These are phyloP conservation scores for Thielaviopsis euricoi DNA, from an alignment of 2,329 filamentous ascomycete genomes.

Conservation along the genomic window DNA sequence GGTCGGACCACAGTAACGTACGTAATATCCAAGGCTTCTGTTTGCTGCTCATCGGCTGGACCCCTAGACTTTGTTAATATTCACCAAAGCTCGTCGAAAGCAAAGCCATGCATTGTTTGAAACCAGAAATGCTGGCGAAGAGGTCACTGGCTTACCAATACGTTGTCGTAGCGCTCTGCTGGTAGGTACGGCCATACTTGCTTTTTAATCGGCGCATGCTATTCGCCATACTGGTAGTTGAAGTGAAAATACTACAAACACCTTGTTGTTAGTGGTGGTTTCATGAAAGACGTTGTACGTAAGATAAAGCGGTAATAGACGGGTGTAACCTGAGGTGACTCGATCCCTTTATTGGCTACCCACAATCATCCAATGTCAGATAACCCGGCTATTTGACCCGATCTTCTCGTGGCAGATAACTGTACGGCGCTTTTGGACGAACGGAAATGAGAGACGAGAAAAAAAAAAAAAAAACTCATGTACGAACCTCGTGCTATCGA, in stretches of 20 bases:
- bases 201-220: slow-evolving; percentile 18
- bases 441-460: too few species aligned
- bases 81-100: not conserved
- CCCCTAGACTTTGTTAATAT: slow-evolving; percentile 2
- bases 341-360: too few species aligned
- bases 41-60: slow-evolving; percentile 13
- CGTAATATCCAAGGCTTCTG: slow-evolving; percentile 14
- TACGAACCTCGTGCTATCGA: not conserved
- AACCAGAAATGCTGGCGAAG: not conserved
- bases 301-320: too few species aligned
- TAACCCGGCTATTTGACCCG: too few species aligned
- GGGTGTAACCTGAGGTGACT: too few species aligned
- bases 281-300: too few species aligned
- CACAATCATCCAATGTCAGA: too few species aligned
- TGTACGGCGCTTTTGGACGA: too few species aligned
- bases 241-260: slow-evolving; percentile 11
- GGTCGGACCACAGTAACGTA: slow-evolving; percentile 1
- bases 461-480: not conserved
- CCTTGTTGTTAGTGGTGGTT: too few species aligned
- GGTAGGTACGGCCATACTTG: slow-evolving; percentile 17
- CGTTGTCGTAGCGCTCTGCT: slow-evolving; percentile 15
- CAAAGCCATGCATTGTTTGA: not conserved
- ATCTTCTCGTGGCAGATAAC: too few species aligned
- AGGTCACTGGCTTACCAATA: slow-evolving; percentile 14
- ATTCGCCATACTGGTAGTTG: slow-evolving; percentile 19